Conservation (phyloP, 805 yeast genomes). For the Saturnispora ahearnii region DNA sequence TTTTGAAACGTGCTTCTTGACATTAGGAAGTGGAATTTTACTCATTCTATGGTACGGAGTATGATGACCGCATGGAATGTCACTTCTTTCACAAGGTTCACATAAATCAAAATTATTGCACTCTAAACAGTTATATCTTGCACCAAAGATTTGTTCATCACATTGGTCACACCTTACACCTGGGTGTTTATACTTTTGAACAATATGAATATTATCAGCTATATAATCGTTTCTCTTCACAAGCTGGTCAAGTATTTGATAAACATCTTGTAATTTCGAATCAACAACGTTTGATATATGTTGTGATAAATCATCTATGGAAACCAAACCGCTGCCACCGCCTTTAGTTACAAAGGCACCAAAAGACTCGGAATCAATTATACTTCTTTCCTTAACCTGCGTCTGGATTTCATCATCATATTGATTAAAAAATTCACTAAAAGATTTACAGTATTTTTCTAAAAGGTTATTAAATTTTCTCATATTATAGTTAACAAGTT, state of each 20-base stretch:
- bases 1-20: neutral
- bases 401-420: neutral
- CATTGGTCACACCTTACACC: slow-evolving; percentile 28
- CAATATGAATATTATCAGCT: neutral
- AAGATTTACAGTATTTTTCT: neutral
- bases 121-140: slow-evolving; percentile 41
- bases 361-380: neutral
- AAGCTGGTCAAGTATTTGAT: neutral
- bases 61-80: slow-evolving; percentile 15
- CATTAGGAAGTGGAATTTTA: slow-evolving; percentile 14
- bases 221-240: neutral
- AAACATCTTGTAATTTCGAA: neutral
- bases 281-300: neutral
- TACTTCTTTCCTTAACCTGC: neutral
- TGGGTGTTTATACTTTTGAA: slow-evolving; percentile 11
- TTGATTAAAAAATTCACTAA: neutral
- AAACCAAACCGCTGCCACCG: neutral
- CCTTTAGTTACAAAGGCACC: neutral
- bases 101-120: slow-evolving; percentile 50
- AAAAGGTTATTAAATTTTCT: neutral
- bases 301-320: neutral
- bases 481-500: neutral
- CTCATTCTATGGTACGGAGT: slow-evolving; percentile 20
- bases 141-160: slow-evolving; percentile 27
- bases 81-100: slow-evolving; percentile 30